phyloP scores from a whole-genome alignment of 2,329 filamentous ascomycete genomes.

The Pseudogymnoascus verrucosus region DNA sequence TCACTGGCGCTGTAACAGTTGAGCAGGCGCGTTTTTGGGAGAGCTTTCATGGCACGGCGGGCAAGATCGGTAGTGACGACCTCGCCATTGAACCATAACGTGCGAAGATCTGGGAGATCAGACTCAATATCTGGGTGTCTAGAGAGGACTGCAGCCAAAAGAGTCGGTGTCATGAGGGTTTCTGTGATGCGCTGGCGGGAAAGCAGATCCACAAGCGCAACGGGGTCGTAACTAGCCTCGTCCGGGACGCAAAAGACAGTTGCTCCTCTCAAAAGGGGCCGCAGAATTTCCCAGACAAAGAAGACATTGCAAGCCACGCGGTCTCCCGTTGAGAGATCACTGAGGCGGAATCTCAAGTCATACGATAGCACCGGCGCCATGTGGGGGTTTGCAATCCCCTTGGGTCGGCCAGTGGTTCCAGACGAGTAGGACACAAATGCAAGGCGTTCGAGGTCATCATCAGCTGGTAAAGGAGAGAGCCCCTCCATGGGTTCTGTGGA shows the following conservation, averaged over 20 bases:
- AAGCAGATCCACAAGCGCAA: constrained; percentile 63
- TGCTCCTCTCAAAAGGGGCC: constrained; percentile 66
- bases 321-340: constrained; percentile 62
- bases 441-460: constrained; percentile 63
- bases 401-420: constrained; percentile 44
- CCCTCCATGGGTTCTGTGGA: constrained; percentile 30
- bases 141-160: constrained; percentile 65
- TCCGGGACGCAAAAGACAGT: constrained; percentile 70
- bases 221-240: constrained; percentile 68
- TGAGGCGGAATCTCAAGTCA: constrained; percentile 60
- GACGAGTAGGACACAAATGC: constrained; percentile 63
- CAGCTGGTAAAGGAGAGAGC: constrained; percentile 43
- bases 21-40: constrained; percentile 62
- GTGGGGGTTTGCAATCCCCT: constrained; percentile 66
- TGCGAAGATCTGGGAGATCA: constrained; percentile 57
- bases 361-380: constrained; percentile 67
- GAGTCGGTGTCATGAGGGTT: constrained; percentile 75
- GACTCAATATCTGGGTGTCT: constrained; percentile 58
- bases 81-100: constrained; percentile 74
- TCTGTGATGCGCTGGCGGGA: constrained; percentile 61
- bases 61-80: constrained; percentile 73
- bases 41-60: constrained; percentile 48
- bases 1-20: constrained; percentile 81
- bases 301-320: constrained; percentile 84
- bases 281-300: constrained; percentile 78